These are phyloP conservation scores for Hibiscus tridactylites DNA, from an alignment of 345 rosid genomes.

Conservation along the genomic window DNA sequence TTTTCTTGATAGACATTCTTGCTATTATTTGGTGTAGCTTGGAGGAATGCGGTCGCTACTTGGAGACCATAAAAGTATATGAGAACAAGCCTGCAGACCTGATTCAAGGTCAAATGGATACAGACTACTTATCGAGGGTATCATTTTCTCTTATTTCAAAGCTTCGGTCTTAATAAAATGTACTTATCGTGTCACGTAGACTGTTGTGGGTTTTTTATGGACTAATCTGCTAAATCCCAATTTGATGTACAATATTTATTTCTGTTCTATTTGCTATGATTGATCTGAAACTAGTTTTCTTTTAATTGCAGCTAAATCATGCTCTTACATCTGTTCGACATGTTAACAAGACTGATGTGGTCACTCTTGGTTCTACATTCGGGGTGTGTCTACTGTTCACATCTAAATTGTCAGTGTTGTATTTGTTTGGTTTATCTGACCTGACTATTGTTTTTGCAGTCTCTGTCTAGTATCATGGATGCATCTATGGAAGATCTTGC, in stretches of 20 bases:
- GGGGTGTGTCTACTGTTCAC: constrained; percentile 41
- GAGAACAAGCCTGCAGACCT: constrained; percentile 96
- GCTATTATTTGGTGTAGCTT: constrained; percentile 40
- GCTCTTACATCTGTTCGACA: constrained; percentile 68
- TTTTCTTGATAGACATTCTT: background rate
- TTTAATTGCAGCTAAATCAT: constrained; percentile 50
- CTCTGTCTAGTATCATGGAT: constrained; percentile 78
- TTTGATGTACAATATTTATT: background rate
- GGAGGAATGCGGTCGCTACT: constrained; percentile 93
- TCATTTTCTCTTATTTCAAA: background rate
- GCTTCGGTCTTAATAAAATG: background rate
- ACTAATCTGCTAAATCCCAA: background rate
- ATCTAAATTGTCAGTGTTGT: background rate
- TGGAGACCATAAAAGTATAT: constrained; percentile 90
- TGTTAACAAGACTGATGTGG: constrained; percentile 94
- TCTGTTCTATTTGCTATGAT: background rate
- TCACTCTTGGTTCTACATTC: constrained; percentile 90
- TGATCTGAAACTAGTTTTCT: constrained; percentile 11
- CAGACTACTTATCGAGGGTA: constrained; percentile 84
- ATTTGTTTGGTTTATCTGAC: background rate
- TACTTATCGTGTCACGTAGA: background rate
- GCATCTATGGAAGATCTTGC: constrained; percentile 95
- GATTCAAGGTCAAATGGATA: constrained; percentile 89
- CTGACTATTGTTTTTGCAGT: constrained; percentile 33
- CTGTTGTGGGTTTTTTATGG: background rate